Conservation (phyloP, 2,329 filamentous ascomycete genomes). For the Exophiala sp. region DNA sequence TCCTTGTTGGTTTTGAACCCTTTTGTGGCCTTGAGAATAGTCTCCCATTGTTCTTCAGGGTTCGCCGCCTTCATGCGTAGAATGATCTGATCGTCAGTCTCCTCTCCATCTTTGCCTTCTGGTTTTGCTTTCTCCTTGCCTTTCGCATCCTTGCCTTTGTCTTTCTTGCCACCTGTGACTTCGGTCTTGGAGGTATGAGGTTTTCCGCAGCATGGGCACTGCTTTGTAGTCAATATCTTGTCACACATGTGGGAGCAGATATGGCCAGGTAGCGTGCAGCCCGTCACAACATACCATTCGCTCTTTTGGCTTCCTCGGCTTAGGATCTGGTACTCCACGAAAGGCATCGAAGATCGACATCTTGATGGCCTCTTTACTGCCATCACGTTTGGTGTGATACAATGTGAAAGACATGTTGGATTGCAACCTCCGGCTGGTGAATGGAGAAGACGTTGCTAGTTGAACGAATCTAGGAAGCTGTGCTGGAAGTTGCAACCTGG, state of each 20-base stretch:
- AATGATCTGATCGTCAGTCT: conserved; percentile 27
- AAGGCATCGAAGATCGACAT: conserved; percentile 28
- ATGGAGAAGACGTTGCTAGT: no score
- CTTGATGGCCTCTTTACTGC: conserved; percentile 21
- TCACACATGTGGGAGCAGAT: neutral
- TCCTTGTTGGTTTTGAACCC: conserved; percentile 13
- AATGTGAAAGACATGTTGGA: conserved; percentile 26
- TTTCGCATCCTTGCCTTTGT: conserved; percentile 7
- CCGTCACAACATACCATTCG: conserved; percentile 1
- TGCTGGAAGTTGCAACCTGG: no score
- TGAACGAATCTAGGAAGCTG: no score
- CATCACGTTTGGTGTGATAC: conserved; percentile 18
- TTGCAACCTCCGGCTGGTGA: no score
- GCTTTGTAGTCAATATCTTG: neutral
- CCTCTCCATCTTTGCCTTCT: conserved; percentile 5
- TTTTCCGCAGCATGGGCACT: conserved; percentile 25
- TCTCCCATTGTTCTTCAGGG: conserved; percentile 23
- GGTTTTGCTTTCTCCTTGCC: conserved; percentile 3
- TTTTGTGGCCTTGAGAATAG: conserved; percentile 21
- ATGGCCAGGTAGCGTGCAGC: neutral
- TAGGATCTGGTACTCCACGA: conserved; percentile 20
- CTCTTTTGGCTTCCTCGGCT: conserved; percentile 17
- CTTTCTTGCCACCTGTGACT: conserved; percentile 1
- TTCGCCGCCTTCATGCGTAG: conserved; percentile 28
- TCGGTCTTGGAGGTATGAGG: conserved; percentile 9